Conservation (phyloP, 2,329 filamentous ascomycete species). For the Penicillium sp. region DNA sequence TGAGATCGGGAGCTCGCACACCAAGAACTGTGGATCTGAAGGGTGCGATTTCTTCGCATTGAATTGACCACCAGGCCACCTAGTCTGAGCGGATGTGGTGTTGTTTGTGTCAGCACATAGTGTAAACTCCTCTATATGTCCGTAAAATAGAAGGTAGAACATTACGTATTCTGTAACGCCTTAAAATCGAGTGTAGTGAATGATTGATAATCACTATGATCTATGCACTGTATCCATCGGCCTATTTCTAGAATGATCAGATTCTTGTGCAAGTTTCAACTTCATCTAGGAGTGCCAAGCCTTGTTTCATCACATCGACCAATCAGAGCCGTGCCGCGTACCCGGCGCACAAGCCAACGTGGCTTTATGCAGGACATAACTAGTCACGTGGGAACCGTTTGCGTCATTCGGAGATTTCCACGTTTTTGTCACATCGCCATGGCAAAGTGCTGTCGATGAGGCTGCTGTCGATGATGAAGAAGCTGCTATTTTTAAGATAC, state of each 20-base stretch:
- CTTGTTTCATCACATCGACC: not conserved
- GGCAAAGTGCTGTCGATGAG: no score
- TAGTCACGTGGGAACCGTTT: constrained; percentile 16
- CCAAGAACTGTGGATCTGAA: not conserved
- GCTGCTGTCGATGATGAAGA: no score
- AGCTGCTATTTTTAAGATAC: no score
- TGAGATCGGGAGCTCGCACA: not conserved
- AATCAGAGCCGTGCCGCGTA: constrained; percentile 25
- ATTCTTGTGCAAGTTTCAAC: not conserved
- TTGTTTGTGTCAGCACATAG: no score
- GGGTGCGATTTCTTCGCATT: no score
- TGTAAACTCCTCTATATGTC: no score
- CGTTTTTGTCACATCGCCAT: not conserved
- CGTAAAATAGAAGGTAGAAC: no score
- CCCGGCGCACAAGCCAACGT: constrained; percentile 19
- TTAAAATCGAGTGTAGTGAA: no score
- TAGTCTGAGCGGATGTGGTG: no score
- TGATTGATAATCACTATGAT: not conserved
- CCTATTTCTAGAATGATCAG: not conserved
- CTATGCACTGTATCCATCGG: not conserved
- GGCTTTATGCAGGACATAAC: constrained; percentile 17
- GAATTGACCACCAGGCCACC: not conserved
- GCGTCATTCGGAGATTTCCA: constrained; percentile 7
- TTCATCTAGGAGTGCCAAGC: constrained; percentile 1
- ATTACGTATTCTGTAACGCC: no score